Base-by-base conservation (phyloP, 176 grass and related monocot genomes). In the Zea luxurians region DNA sequence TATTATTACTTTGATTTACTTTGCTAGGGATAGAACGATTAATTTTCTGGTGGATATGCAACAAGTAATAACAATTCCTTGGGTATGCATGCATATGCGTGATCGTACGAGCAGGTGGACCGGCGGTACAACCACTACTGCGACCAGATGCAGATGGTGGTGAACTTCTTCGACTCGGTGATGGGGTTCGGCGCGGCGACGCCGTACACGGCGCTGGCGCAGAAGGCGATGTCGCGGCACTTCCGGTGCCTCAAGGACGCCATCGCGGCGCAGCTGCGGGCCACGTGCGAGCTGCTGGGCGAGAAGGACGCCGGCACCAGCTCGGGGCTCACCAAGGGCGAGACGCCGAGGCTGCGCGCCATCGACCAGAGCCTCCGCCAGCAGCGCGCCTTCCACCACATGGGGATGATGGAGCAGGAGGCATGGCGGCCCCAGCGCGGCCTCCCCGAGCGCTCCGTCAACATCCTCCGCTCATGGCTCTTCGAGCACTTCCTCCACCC, bases 121-220 rank as follows among this genome's bases (percentile, higher is more conserved):
- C 84, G 92, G 37, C 86, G 96, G 89, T 99, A 99, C 92, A 99
- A 96, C 78, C 92, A 99, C 85, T 99, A 99, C 90, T 96, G 96
- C 85, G 96, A 99, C 63, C 96, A 99, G 78, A 99, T 99, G 96
- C 96, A 99, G 85, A 99, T 99, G 96, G 96, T 99, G 88, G 96
- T 99, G 86, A 99, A 99, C 77, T 99, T 93, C 78, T 99, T 96
- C 76, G 96, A 99, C 90, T 95, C 96, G 60, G 92, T 99, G 73
- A 99, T 99, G 96, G 96, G 96, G 0, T 96, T 89, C 64, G 96
- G 92, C 6, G 90, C 96, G 16, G 92, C 96, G 60, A 99, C 96
- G 9, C 96, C 92, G 55, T 99, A 99, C 92, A 99, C 96, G 55
- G 88, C 96, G 47, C 83, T 96, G 72, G 96, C 96, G 45, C 96